Evolutionary conservation across 495 filamentous ascomycete species (phyloP), one percentile per base, ranked within the genome.

Genomic region (Penicillium crystallinum): DNA sequence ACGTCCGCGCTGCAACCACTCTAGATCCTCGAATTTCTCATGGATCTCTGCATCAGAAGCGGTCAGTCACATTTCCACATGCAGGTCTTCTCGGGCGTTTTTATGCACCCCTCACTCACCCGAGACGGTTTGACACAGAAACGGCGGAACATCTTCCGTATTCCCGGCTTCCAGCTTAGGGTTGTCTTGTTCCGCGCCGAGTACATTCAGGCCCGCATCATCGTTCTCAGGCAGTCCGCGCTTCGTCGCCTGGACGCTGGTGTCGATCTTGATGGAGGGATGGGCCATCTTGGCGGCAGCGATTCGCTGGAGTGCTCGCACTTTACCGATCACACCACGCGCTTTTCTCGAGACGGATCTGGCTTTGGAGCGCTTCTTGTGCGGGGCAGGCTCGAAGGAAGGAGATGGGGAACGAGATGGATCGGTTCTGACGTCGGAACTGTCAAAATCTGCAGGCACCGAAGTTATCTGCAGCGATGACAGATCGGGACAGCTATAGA

Each of bases 401-500:
- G 30, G 67, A 1, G 69, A 70, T 8, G 64, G 65, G 9, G 71
- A 62, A 45, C 67, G 70, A 49, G 63, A 65, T 51, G 61, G 59
- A 35, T 66, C 64, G 36, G 64, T 70, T 49, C 54, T 62, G 52
- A 65, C 33, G 46, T 65, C 59, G n/a, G n/a, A n/a, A 40, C 66
- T 66, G 47, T 62, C 49, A 38, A 31, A 42, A 50, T 42, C 46
- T 38, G 46, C 47, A 50, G 47, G 9, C 29, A 41, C 29, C 19
- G 37, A 25, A 7, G 48, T 42, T 50, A 50, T 50, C 37, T 73
- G 72, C 57, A 74, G 64, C 55, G 67, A 62, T 18, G 74, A 74
- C 62, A 77, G 68, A 75, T 77, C 72, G 67, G 72, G 72, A 74
- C 72, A 77, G 74, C 74, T 75, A 64, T 69, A 62, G 55, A 68